Base-by-base conservation (phyloP, 495 filamentous ascomycete genomes). In the Tetracladium marchalianum region DNA sequence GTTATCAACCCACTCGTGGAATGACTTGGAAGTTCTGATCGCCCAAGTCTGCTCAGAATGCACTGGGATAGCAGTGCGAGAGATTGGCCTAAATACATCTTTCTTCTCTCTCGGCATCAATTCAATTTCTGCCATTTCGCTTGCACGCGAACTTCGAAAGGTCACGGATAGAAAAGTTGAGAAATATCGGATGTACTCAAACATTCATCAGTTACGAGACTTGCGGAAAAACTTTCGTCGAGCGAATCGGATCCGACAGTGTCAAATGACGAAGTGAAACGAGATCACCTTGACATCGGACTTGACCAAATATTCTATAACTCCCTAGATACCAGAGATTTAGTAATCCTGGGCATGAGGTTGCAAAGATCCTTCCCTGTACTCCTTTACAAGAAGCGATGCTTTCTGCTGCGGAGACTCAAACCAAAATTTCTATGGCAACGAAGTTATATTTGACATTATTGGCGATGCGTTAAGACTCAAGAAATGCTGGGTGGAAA, bases 361-460 rank as follows among this genome's bases (percentile, higher is more conserved):
- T 84, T 5, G 53, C 75, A 36, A 62, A 59, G 18, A 68, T 92
- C 19, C 63, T 87, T 11, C 86, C 87, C 17, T 92, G 87, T 53
- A 90, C 86, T 3, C 82, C 86, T 2, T 61, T 93, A 1, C 87
- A 93, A 54, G 82, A 89, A 61, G 81, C 78, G 8, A 92, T 90
- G 84, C 67, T 93, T 11, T 63, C 66, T 0, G 43, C 55, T n/a
- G 36, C 39, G 1, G 19, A 50, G 24, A 48, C 1, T 52, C 50
- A 8, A 47, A 15, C 34, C 44, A 31, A 27, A 55, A 53, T 1
- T 53, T 71, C 8, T 83, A 83, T 50, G 73, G 63, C 51, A 84
- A 82, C 48, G 67, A 70, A 32, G 67, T 77, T 1, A 47, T 72
- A 4, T 64, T 82, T 42, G 57, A 64, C 9, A 51, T 82, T 11